Evolutionary conservation across 176 grass and related monocot genomes (phyloP).

Genomic region (Cenchrus purpureus): DNA sequence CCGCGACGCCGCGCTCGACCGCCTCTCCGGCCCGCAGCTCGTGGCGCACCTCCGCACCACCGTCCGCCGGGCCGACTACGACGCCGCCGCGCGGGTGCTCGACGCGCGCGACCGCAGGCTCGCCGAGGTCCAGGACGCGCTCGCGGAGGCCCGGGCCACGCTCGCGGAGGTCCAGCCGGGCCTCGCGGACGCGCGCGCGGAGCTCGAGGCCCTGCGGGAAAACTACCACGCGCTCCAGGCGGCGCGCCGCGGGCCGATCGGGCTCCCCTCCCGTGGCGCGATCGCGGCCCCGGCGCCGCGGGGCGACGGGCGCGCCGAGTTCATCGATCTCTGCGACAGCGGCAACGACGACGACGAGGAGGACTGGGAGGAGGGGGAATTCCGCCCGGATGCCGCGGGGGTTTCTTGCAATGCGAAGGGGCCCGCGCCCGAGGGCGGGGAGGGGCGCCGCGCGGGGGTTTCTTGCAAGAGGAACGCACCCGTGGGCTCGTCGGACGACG

Average conservation of each 20-base stretch:
- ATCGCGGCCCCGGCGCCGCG: background rate
- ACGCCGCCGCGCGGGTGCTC: constrained; percentile 44
- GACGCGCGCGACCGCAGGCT: constrained; percentile 30
- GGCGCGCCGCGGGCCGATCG: background rate
- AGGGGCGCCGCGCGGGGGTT: background rate
- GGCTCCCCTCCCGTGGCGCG: background rate
- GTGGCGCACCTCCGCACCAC: constrained; percentile 25
- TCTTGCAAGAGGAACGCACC: background rate
- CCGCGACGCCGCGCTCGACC: constrained; percentile 23
- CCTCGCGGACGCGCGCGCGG: background rate
- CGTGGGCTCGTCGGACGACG: no score
- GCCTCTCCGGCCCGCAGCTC: constrained; percentile 27
- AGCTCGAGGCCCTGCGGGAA: background rate
- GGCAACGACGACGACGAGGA: background rate
- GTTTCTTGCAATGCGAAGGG: background rate
- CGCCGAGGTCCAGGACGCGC: background rate
- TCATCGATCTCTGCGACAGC: constrained; percentile 9
- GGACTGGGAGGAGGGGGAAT: background rate
- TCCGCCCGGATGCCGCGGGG: background rate
- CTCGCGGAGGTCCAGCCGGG: background rate
- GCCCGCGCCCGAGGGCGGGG: background rate
- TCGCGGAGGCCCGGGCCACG: background rate
- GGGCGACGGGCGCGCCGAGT: background rate
- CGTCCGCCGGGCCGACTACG: constrained; percentile 26
- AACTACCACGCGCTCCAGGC: background rate